phyloP scores from a whole-genome alignment of 306 rosid species.

The Biancaea sappan region DNA sequence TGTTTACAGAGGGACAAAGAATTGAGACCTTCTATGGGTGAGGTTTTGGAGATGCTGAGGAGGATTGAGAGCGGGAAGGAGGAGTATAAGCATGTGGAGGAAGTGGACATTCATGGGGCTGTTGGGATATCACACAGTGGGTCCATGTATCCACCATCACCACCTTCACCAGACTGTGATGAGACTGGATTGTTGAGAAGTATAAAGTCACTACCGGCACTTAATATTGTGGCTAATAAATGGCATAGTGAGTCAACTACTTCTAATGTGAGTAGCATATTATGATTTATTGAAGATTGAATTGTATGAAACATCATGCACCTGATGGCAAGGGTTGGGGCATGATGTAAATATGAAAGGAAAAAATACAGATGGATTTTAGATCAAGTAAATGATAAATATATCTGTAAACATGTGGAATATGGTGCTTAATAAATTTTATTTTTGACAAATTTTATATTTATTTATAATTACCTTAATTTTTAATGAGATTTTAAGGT shows the following conservation, averaged over 20 bases:
- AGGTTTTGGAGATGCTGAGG: slow-evolving; percentile 54
- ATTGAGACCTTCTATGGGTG: slow-evolving; percentile 70
- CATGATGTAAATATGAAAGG: background rate
- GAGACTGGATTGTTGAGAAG: slow-evolving; percentile 48
- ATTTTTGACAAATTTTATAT: too few species aligned
- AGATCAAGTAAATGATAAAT: too few species aligned
- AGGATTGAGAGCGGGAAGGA: slow-evolving; percentile 48
- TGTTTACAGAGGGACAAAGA: slow-evolving; percentile 74
- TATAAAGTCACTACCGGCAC: slow-evolving; percentile 36
- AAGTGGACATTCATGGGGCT: slow-evolving; percentile 9
- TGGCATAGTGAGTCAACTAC: slow-evolving; percentile 44
- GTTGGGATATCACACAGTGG: slow-evolving; percentile 2
- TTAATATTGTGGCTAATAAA: slow-evolving; percentile 35
- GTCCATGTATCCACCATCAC: slow-evolving; percentile 19
- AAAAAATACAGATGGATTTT: background rate
- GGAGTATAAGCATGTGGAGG: slow-evolving; percentile 22
- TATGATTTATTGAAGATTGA: background rate
- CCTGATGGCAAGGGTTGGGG: background rate
- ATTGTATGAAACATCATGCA: background rate
- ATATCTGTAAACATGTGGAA: too few species aligned
- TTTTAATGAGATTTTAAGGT: too few species aligned
- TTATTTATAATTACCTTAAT: too few species aligned
- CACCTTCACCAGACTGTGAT: slow-evolving; percentile 45
- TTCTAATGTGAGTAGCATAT: slow-evolving; percentile 28
- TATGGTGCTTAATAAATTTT: too few species aligned